Evolutionary conservation across 2,329 filamentous ascomycete species (phyloP).

Genomic region (Dactylonectria macrodidyma): DNA sequence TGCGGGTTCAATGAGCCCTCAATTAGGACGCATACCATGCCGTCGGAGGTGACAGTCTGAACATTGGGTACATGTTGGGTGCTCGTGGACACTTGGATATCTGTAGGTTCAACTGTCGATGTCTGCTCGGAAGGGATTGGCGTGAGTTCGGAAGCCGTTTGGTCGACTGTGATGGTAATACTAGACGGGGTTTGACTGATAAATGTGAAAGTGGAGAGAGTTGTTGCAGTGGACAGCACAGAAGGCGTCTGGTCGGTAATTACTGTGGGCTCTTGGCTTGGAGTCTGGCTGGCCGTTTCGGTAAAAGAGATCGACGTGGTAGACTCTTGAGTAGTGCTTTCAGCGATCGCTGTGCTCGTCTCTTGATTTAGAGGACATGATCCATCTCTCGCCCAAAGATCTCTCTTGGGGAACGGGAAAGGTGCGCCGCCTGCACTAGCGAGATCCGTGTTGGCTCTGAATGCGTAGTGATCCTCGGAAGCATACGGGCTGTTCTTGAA

Average conservation of each 20-base stretch:
- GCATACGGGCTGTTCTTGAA: constrained; percentile 13
- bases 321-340: background rate
- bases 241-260: background rate
- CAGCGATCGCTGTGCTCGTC: background rate
- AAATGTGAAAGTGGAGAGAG: background rate
- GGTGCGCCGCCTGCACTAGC: constrained; percentile 5
- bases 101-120: background rate
- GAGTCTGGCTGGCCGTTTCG: background rate
- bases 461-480: background rate
- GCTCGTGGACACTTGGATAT: background rate
- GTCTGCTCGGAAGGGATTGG: background rate
- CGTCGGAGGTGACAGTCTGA: constrained; percentile 10
- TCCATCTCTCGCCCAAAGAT: constrained; percentile 15
- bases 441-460: constrained; percentile 20
- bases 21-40: constrained; percentile 20
- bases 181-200: background rate
- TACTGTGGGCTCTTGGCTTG: background rate
- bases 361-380: constrained; percentile 8
- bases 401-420: constrained; percentile 5
- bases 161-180: too few species aligned
- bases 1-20: constrained; percentile 23
- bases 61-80: background rate
- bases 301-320: background rate
- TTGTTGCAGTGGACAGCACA: background rate
- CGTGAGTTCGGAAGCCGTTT: too few species aligned